Conservation (phyloP, 768 basidiomycete species). For the Krasilnikovozyma curviuscula region DNA sequence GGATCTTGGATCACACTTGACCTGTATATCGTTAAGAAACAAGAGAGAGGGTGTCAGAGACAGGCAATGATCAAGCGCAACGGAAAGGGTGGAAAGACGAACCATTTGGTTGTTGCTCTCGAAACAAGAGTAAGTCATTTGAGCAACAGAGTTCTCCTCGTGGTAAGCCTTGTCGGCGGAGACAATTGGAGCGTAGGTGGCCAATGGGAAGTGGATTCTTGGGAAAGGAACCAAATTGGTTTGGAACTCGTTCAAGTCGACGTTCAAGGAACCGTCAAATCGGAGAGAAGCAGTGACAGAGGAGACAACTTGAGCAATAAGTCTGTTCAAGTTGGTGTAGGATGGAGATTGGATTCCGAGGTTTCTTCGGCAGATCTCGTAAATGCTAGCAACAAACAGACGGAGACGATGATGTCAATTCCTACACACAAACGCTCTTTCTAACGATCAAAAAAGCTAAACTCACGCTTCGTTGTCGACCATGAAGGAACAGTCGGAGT, state of each 20-base stretch:
- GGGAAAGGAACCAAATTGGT: conserved; percentile 98
- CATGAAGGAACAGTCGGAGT: conserved; percentile 99
- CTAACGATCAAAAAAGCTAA: not conserved
- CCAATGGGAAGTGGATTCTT: conserved; percentile 94
- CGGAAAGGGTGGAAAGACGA: conserved; percentile 15
- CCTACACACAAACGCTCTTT: not conserved
- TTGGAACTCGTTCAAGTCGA: conserved; percentile 95
- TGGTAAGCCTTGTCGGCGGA: conserved; percentile 83
- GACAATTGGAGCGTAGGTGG: conserved; percentile 84
- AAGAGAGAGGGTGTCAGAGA: not conserved
- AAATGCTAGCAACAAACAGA: conserved; percentile 41
- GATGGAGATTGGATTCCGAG: conserved; percentile 66
- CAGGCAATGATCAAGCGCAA: not conserved
- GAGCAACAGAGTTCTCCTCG: conserved; percentile 90
- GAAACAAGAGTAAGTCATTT: conserved; percentile 98
- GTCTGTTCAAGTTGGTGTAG: conserved; percentile 80
- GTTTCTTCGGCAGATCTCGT: conserved; percentile 97
- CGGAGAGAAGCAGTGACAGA: conserved; percentile 92
- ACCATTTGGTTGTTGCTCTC: conserved; percentile 92
- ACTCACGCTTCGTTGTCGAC: conserved; percentile 79
- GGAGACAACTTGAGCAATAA: conserved; percentile 97
- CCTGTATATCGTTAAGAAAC: conserved; percentile 20
- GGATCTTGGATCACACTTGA: conserved; percentile 84
- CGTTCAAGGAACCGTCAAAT: conserved; percentile 92
- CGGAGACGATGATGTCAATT: not conserved